Conservation (phyloP, 2,329 filamentous ascomycete species). For the Dryadomyces quercivorus region DNA sequence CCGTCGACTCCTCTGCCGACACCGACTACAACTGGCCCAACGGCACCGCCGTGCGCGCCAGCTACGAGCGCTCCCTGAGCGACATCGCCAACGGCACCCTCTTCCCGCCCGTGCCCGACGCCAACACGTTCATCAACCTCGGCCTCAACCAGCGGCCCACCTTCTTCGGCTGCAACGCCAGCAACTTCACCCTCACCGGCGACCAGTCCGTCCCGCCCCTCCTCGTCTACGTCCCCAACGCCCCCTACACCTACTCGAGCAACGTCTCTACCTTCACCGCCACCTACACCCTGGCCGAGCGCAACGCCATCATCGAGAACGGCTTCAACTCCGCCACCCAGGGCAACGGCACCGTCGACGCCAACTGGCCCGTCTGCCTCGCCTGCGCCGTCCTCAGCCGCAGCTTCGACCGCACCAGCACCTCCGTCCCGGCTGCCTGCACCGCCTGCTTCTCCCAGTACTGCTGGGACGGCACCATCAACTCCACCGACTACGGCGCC, state of each 20-base stretch:
- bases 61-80: conserved; percentile 39
- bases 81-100: conserved; percentile 37
- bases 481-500: conserved; percentile 10
- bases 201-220: conserved; percentile 16
- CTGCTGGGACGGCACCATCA: conserved; percentile 79
- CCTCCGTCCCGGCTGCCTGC: conserved; percentile 59
- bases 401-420: conserved; percentile 59
- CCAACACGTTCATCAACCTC: conserved; percentile 41
- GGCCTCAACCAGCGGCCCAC: conserved; percentile 46
- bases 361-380: conserved; percentile 70
- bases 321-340: conserved; percentile 75
- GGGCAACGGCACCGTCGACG: conserved; percentile 65
- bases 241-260: conserved; percentile 62
- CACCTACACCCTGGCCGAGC: conserved; percentile 49
- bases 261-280: conserved; percentile 72
- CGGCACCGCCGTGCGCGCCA: conserved; percentile 44
- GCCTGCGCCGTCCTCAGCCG: conserved; percentile 76
- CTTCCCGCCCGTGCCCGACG: conserved; percentile 47
- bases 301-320: conserved; percentile 74
- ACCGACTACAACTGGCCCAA: conserved; percentile 46
- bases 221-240: conserved; percentile 64
- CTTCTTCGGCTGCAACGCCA: conserved; percentile 49
- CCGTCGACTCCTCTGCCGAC: conserved; percentile 53
- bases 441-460: conserved; percentile 64
- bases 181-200: conserved; percentile 18